A percentile compares a stretch with the other conserved stretches of the same genome.
These are phyloP conservation scores for Diaporthe sp. DNA, from an alignment of 2,329 filamentous ascomycete genomes.

Conservation along the genomic window DNA sequence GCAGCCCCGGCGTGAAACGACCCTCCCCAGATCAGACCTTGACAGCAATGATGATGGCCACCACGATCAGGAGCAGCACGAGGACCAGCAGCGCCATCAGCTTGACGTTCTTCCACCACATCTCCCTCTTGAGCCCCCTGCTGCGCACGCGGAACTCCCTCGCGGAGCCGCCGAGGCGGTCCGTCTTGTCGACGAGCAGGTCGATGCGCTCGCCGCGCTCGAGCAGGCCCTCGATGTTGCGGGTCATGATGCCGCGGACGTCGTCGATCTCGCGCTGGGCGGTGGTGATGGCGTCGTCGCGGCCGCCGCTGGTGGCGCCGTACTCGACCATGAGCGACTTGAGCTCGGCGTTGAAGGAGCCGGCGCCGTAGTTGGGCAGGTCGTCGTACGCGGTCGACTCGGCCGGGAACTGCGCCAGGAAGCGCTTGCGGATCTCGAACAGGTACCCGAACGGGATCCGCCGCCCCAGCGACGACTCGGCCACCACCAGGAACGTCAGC, in stretches of 20 bases:
- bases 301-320: conserved; percentile 81
- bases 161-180: conserved; percentile 88
- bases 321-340: conserved; percentile 86
- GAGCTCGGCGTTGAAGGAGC: conserved; percentile 85
- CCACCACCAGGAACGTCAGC: conserved; percentile 92
- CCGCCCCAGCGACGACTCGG: conserved; percentile 83
- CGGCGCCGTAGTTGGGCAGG: conserved; percentile 91
- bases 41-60: conserved; percentile 68
- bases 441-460: conserved; percentile 95
- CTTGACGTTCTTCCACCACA: conserved; percentile 99
- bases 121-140: conserved; percentile 86
- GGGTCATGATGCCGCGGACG: conserved; percentile 92
- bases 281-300: conserved; percentile 85
- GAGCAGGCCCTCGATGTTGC: conserved; percentile 91
- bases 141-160: conserved; percentile 92
- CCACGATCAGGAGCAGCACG: conserved; percentile 73
- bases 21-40: conserved; percentile 55
- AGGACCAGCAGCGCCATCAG: conserved; percentile 85
- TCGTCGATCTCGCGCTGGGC: conserved; percentile 93
- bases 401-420: conserved; percentile 79
- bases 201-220: conserved; percentile 95
- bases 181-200: conserved; percentile 95
- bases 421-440: conserved; percentile 89
- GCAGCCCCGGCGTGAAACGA: conserved; percentile 1
- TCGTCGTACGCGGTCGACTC: conserved; percentile 79